Base-by-base conservation (phyloP, 2,329 filamentous ascomycete genomes). In the Orbilia brochopaga region DNA sequence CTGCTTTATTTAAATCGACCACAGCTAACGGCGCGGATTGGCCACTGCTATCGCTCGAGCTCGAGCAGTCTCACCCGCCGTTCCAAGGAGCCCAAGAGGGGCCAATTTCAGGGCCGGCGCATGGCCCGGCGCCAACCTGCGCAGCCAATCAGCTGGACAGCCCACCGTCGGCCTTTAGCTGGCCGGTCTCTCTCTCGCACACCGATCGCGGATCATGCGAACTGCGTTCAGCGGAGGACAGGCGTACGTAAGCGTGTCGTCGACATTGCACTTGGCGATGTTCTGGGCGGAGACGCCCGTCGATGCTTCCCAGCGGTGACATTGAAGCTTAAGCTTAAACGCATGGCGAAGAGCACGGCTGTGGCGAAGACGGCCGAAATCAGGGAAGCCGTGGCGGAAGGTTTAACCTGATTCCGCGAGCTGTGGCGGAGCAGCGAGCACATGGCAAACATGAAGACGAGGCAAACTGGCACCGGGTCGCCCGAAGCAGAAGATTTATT, bases 81-180 rank as follows among this genome's bases (percentile, higher is more conserved):
- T 48, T 48, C 19, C 44, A 19, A 21, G 46, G 37, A 63, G 60
- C 35, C 53, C 13, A 15, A 35, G 32, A 52, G 55, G 40, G 42
- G 60, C 35, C 59, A 64, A 64, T 64, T 64, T 70, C 66, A 70
- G 59, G 66, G 55, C 46, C 58, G 59, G 58, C 54, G 60, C 67
- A 72, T 64, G 67, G 67, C 67, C 60, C 60, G 67, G 67, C 67
- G 67, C 67, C 67, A 72, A 72, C 67, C 60, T 65, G 53, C 32
- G 67, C 60, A 63, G 67, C 67, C 67, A 72, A 72, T 72, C 67
- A 72, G 59, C 52, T 59, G 67, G 57, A 46, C 30, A 40, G 54
- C 58, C 67, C 67, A 56, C 60, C 67, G 35, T 54, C 52, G 23
- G 35, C 46, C 60, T 56, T 60, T 51, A 63, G 51, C 60, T 60